A percentile compares a stretch with the other conserved stretches of the same genome.
These are phyloP conservation scores for Entelexis sorbosivorans DNA, from an alignment of 1,139 yeast genomes.

Conservation along the genomic window DNA sequence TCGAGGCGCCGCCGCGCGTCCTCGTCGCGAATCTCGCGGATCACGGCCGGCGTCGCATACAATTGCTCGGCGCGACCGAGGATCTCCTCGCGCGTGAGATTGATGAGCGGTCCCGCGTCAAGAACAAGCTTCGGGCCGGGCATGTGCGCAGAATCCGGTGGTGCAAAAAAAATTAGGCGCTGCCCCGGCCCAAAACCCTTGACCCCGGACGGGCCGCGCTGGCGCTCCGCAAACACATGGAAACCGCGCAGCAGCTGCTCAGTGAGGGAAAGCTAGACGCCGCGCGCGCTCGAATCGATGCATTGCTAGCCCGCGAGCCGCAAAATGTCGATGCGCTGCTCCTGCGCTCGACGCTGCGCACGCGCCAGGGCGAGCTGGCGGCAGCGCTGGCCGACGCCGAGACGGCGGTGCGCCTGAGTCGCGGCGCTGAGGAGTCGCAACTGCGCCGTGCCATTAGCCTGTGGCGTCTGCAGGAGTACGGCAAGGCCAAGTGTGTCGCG, in stretches of 20 bases:
- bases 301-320: slow-evolving; percentile 19
- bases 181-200: neutral
- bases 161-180: neutral
- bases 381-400: slow-evolving; percentile 45
- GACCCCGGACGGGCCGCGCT: neutral
- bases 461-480: slow-evolving; percentile 35
- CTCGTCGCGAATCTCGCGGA: slow-evolving; percentile 76
- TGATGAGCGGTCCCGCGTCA: slow-evolving; percentile 91
- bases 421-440: slow-evolving; percentile 44
- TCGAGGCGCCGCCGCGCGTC: slow-evolving; percentile 64
- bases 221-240: slow-evolving; percentile 2
- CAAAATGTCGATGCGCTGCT: slow-evolving; percentile 14
- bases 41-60: slow-evolving; percentile 87
- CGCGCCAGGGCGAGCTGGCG: slow-evolving; percentile 42
- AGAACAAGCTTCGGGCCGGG: slow-evolving; percentile 41
- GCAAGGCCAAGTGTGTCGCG: slow-evolving; percentile 38
- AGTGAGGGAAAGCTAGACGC: slow-evolving; percentile 31
- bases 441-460: slow-evolving; percentile 41
- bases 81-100: slow-evolving; percentile 68
- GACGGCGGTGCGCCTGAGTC: slow-evolving; percentile 44
- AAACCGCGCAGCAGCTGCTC: slow-evolving; percentile 29
- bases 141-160: slow-evolving; percentile 21
- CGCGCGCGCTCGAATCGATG: slow-evolving; percentile 33
- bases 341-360: slow-evolving; percentile 43
- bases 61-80: slow-evolving; percentile 58